Base-by-base conservation (phyloP, 2,329 filamentous ascomycete species). In the Trichophaea hybrida region DNA sequence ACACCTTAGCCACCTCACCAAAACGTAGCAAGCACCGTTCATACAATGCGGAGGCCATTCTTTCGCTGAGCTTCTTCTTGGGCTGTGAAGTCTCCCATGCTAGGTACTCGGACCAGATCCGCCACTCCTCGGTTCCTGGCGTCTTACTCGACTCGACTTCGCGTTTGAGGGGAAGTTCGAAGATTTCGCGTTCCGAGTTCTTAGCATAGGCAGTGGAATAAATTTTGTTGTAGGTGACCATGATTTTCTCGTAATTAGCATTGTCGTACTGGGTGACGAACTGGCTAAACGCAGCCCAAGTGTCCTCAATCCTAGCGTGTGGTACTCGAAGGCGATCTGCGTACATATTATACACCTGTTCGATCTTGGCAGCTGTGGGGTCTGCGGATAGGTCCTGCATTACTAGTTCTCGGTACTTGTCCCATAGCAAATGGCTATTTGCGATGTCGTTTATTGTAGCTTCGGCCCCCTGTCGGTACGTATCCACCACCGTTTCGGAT, bases 31-130 rank as follows among this genome's bases (percentile, higher is more conserved):
- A 54, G 46, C 64, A 67, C 55, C 67, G 59, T 52, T 68, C 66
- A 55, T 67, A 69, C 12, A 69, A 59, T 2, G 64, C 65, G 37
- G 61, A 61, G 12, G 64, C 65, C 55, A 67, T 59, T 37, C 76
- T 77, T 68, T 76, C 77, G 15, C 75, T 70, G 10, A 75, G 72
- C 67, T 77, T 82, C 63, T 79, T 79, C 66, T 78, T 78, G 64
- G 76, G 77, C 69, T 82, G 80, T 15, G 73, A 75, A 68, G 84
- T 78, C 74, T 98, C 93, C 86, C 88, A 96, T 57, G 87, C 83
- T 15, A 97, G 75, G 68, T 98, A 98, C 58, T 85, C 80, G 4
- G 76, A 71, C 73, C 73, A 83, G 75, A 48, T 73, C 70, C 17
- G 71, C 66, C 66, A 76, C 76, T 69, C 67, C 59, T 85, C 76